A percentile compares a stretch with the other conserved stretches of the same genome.
phyloP scores from a whole-genome alignment of 2,329 filamentous ascomycete genomes.

The Apiospora malaysiana region DNA sequence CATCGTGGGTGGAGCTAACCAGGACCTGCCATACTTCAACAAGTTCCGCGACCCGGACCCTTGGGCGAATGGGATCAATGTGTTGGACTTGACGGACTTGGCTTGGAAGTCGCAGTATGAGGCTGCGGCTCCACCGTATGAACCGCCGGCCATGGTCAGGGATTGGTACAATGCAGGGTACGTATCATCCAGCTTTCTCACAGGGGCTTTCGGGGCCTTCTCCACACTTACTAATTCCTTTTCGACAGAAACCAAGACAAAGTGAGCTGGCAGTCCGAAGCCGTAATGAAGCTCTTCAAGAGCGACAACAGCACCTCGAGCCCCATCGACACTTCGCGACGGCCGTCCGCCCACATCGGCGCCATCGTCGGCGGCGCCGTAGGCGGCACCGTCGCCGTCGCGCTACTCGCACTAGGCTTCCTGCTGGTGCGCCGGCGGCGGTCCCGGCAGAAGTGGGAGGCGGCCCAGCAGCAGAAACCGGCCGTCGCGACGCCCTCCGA shows the following conservation, averaged over 20 bases:
- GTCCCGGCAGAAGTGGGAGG: background rate
- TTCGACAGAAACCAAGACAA: conserved; percentile 2
- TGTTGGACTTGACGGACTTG: conserved; percentile 20
- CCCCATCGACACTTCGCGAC: background rate
- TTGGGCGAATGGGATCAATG: conserved; percentile 22
- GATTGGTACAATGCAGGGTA: conserved; percentile 25
- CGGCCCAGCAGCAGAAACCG: background rate
- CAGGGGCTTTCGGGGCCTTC: too few species aligned
- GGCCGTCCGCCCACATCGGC: background rate
- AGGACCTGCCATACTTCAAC: background rate
- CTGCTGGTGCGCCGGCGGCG: background rate
- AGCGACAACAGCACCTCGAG: background rate
- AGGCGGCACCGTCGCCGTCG: conserved; percentile 1
- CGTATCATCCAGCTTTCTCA: background rate
- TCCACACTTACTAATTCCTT: background rate
- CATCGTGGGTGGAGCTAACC: conserved; percentile 22
- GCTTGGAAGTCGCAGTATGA: conserved; percentile 22
- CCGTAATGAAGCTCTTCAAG: conserved; percentile 18
- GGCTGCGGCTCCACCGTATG: conserved; percentile 10
- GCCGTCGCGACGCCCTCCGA: background rate
- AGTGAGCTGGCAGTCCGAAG: background rate
- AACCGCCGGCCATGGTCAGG: conserved; percentile 17
- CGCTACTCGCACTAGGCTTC: background rate
- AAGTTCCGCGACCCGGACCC: conserved; percentile 19
- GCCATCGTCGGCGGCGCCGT: conserved; percentile 18